These are phyloP conservation scores for Geotrichum citri-aurantii DNA, from an alignment of 1,139 yeast genomes.

Conservation along the genomic window DNA sequence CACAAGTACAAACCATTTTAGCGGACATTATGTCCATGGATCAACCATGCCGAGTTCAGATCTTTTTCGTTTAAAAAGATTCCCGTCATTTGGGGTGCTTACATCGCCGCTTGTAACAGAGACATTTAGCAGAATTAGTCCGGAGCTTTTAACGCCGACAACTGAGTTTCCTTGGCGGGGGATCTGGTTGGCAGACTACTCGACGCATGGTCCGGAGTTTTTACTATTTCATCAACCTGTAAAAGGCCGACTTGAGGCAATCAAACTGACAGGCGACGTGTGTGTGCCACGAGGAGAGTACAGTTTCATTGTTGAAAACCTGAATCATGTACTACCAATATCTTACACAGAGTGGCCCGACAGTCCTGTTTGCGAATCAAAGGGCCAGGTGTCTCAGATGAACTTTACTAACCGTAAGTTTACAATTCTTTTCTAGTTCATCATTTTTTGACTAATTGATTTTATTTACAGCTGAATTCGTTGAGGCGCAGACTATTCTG, in stretches of 20 bases:
- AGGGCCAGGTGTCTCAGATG: constrained; percentile 26
- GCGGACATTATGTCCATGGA: constrained; percentile 21
- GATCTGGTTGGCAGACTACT: constrained; percentile 28
- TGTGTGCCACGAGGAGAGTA: constrained; percentile 32
- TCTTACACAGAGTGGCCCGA: constrained; percentile 27
- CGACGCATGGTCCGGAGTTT: constrained; percentile 22
- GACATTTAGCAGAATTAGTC: constrained; percentile 20
- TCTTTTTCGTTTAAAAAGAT: constrained; percentile 23
- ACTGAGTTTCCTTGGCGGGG: constrained; percentile 26
- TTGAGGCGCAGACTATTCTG: constrained; percentile 30
- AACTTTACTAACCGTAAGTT: constrained; percentile 24
- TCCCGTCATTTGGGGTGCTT: constrained; percentile 22
- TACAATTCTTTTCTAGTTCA: background rate
- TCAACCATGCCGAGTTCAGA: constrained; percentile 15
- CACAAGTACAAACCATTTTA: constrained; percentile 23
- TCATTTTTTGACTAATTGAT: background rate
- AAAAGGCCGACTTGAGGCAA: constrained; percentile 27
- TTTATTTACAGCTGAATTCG: constrained; percentile 12
- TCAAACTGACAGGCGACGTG: constrained; percentile 31
- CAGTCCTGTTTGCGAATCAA: constrained; percentile 25
- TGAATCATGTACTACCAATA: constrained; percentile 21
- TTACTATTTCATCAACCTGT: constrained; percentile 27
- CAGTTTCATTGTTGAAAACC: constrained; percentile 27
- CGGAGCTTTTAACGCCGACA: constrained; percentile 15
- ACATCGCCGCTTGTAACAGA: constrained; percentile 20